Conservation (phyloP, 139 green algal species). For the Pleodorina starrii region DNA sequence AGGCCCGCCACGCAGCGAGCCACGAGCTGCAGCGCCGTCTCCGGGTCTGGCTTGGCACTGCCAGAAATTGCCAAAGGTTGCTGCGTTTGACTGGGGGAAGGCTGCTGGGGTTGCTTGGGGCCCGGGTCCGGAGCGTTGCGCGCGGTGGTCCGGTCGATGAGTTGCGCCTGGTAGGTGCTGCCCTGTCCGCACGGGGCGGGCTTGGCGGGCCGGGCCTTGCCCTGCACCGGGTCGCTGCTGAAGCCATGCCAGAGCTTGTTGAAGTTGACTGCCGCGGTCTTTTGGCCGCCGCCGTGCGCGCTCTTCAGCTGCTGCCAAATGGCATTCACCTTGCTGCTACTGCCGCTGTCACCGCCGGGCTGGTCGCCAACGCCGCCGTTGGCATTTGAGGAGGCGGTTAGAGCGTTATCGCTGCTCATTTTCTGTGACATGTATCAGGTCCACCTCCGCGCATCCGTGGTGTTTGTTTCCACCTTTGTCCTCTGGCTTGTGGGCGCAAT, state of each 20-base stretch:
- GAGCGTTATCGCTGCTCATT: conserved; percentile 3
- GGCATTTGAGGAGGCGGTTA: neutral
- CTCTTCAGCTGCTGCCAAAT: conserved; percentile 49
- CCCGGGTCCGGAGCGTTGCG: neutral
- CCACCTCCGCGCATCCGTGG: too few relatives aligned
- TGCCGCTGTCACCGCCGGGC: neutral
- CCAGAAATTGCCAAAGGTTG: neutral
- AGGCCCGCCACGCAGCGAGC: conserved; percentile 30
- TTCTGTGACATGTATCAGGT: too few relatives aligned
- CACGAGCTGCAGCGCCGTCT: conserved; percentile 26
- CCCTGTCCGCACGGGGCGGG: neutral
- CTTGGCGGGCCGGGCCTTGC: neutral
- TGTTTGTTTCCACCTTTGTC: too few relatives aligned
- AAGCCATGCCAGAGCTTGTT: conserved; percentile 53
- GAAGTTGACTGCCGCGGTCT: conserved; percentile 23
- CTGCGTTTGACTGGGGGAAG: neutral
- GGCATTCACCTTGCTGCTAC: conserved; percentile 30
- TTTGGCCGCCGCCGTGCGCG: neutral
- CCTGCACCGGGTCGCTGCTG: conserved; percentile 26
- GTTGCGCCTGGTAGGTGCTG: conserved; percentile 2
- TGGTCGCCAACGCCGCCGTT: neutral
- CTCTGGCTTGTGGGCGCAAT: too few relatives aligned
- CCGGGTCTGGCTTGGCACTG: neutral
- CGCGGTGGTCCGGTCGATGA: neutral
- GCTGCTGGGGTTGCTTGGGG: neutral